A percentile compares a stretch with the other conserved stretches of the same genome.
These are phyloP conservation scores for Sesbania bispinosa DNA, from an alignment of 306 rosid species.

Conservation along the genomic window DNA sequence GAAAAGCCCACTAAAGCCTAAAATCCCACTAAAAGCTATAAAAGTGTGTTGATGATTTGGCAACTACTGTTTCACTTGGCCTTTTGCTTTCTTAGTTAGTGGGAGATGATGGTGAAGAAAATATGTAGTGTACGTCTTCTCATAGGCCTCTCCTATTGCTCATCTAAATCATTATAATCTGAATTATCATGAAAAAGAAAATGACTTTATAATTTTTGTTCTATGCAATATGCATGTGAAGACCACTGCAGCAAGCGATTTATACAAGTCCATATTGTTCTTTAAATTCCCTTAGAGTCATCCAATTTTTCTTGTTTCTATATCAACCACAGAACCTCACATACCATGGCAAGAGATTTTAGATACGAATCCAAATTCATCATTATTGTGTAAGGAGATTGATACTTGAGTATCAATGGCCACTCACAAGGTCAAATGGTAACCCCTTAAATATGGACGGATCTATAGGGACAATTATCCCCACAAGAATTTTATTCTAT, in stretches of 20 bases:
- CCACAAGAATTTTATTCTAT: no score
- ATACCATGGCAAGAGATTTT: background rate
- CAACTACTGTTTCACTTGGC: slow-evolving; percentile 25
- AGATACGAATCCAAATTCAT: slow-evolving; percentile 23
- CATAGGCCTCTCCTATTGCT: background rate
- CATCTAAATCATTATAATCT: slow-evolving; percentile 32
- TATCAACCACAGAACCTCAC: slow-evolving; percentile 17
- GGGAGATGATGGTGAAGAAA: slow-evolving; percentile 33
- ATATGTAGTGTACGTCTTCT: slow-evolving; percentile 3
- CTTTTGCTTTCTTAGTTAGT: slow-evolving; percentile 19
- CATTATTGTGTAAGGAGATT: background rate
- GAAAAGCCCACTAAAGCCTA: slow-evolving; percentile 29
- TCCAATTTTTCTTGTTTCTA: slow-evolving; percentile 2
- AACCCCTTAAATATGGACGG: no score
- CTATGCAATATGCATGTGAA: slow-evolving; percentile 31
- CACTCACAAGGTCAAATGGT: background rate
- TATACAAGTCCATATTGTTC: background rate
- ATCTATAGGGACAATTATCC: no score
- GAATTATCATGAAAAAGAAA: slow-evolving; percentile 29
- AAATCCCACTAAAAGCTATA: slow-evolving; percentile 45
- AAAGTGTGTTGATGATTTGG: slow-evolving; percentile 30
- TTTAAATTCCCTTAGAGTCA: background rate
- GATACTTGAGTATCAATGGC: background rate
- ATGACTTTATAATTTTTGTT: slow-evolving; percentile 20
- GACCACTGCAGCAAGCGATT: slow-evolving; percentile 1